A percentile compares a stretch with the other conserved stretches of the same genome.
Conservation (phyloP, 345 rosid species). For the Zanthoxylum bungeanum region DNA sequence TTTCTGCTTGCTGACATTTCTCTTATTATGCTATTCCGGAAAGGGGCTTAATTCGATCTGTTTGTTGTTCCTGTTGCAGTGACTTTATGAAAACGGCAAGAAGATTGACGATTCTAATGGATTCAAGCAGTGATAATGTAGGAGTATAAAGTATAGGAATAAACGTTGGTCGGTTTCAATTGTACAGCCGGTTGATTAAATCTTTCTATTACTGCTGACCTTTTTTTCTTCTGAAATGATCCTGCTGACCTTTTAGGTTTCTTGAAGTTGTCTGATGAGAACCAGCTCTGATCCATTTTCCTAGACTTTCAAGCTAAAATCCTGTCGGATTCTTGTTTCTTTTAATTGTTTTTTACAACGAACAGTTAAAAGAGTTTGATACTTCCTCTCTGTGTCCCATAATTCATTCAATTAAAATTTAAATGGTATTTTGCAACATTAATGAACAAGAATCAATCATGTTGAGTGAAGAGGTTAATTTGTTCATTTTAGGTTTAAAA, state of each 20-base stretch:
- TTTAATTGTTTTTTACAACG: not conserved
- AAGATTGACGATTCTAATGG: constrained; percentile 50
- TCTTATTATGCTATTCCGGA: not conserved
- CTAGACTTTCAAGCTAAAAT: constrained; percentile 8
- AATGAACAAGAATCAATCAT: not conserved
- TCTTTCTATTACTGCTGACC: constrained; percentile 25
- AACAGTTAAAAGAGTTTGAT: constrained; percentile 9
- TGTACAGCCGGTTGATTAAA: constrained; percentile 43
- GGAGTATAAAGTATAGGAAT: constrained; percentile 31
- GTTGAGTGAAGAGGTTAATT: too few relatives aligned
- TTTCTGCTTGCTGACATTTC: not conserved
- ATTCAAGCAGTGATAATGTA: constrained; percentile 47
- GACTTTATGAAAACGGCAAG: constrained; percentile 47
- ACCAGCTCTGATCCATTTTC: constrained; percentile 17
- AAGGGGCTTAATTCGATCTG: not conserved
- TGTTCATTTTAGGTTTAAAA: too few relatives aligned
- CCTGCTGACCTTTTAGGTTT: constrained; percentile 26
- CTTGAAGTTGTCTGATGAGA: constrained; percentile 16
- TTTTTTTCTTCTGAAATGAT: not conserved
- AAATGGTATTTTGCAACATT: not conserved
- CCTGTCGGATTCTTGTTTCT: constrained; percentile 17
- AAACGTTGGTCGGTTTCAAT: constrained; percentile 19
- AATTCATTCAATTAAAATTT: not conserved
- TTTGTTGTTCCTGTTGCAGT: constrained; percentile 28
- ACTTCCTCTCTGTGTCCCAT: not conserved